A percentile compares a stretch with the other conserved stretches of the same genome.
phyloP scores from a whole-genome alignment of 2,329 filamentous ascomycete genomes.

The Aspergillus awamori region DNA sequence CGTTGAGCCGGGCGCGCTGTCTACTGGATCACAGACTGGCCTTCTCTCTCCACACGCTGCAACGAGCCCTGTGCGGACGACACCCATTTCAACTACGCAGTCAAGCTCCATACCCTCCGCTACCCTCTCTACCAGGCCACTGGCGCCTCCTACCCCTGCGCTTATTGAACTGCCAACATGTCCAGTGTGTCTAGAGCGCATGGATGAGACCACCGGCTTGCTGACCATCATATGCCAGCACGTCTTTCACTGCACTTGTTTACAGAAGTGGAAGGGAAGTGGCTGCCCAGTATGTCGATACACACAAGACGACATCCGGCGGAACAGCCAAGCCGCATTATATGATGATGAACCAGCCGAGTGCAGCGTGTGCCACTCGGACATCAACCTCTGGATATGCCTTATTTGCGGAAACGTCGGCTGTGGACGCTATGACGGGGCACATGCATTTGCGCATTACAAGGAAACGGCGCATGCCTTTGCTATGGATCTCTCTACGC shows the following conservation, averaged over 20 bases:
- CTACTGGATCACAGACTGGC: constrained; percentile 47
- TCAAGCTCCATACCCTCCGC: constrained; percentile 42
- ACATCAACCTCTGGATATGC: constrained; percentile 90
- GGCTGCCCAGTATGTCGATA: constrained; percentile 95
- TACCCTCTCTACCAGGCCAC: constrained; percentile 61
- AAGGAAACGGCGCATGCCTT: constrained; percentile 88
- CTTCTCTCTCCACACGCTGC: constrained; percentile 58
- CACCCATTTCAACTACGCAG: constrained; percentile 31
- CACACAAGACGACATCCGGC: constrained; percentile 64
- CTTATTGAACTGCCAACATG: constrained; percentile 92
- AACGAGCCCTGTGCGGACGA: constrained; percentile 28
- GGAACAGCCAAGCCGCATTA: constrained; percentile 50
- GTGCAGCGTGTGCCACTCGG: constrained; percentile 78
- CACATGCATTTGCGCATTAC: constrained; percentile 92
- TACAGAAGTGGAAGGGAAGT: constrained; percentile 93
- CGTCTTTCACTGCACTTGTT: constrained; percentile 93
- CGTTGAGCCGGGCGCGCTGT: constrained; percentile 48
- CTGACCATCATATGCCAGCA: constrained; percentile 97
- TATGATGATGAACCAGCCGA: constrained; percentile 61
- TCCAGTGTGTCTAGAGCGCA: constrained; percentile 92
- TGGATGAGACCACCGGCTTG: constrained; percentile 95
- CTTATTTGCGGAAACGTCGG: constrained; percentile 90
- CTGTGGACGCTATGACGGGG: constrained; percentile 91
- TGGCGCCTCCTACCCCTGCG: constrained; percentile 76
- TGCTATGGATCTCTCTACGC: constrained; percentile 86